A percentile compares a stretch with the other conserved stretches of the same genome.
Conservation (phyloP, 2,329 filamentous ascomycete genomes). For the Cordyceps cateniannulata region DNA sequence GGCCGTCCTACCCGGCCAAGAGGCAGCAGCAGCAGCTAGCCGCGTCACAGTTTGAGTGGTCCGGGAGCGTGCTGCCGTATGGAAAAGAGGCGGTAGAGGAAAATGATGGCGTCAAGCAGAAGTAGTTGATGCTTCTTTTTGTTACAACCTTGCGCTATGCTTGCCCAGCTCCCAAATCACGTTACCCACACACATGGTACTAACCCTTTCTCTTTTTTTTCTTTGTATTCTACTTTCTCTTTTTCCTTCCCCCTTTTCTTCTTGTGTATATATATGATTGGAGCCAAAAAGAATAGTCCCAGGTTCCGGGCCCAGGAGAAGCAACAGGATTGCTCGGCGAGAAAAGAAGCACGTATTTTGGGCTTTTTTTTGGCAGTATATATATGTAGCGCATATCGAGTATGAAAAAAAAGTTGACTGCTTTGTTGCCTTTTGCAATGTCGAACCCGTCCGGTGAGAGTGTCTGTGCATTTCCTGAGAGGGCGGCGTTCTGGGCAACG, state of each 20-base stretch:
- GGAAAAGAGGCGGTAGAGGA: not conserved
- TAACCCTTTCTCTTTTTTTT: not conserved
- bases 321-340: constrained; percentile 12
- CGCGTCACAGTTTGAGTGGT: not conserved
- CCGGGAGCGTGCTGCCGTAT: not conserved
- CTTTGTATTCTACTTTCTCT: constrained; percentile 6
- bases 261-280: constrained; percentile 8
- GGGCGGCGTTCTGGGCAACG: not conserved
- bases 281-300: not conserved
- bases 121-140: not conserved
- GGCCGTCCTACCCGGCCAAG: not conserved
- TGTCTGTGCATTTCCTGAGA: not conserved
- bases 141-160: no score
- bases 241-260: not conserved
- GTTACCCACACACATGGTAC: not conserved
- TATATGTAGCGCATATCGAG: constrained; percentile 4
- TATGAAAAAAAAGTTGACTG: constrained; percentile 3
- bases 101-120: not conserved
- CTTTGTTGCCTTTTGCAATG: not conserved
- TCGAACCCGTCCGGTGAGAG: not conserved
- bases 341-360: not conserved
- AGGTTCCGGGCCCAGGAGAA: constrained; percentile 1
- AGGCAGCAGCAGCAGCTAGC: not conserved
- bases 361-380: constrained; percentile 4
- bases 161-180: not conserved